These are phyloP conservation scores for Neurospora sp. DNA, from an alignment of 495 filamentous ascomycete genomes.

Conservation along the genomic window DNA sequence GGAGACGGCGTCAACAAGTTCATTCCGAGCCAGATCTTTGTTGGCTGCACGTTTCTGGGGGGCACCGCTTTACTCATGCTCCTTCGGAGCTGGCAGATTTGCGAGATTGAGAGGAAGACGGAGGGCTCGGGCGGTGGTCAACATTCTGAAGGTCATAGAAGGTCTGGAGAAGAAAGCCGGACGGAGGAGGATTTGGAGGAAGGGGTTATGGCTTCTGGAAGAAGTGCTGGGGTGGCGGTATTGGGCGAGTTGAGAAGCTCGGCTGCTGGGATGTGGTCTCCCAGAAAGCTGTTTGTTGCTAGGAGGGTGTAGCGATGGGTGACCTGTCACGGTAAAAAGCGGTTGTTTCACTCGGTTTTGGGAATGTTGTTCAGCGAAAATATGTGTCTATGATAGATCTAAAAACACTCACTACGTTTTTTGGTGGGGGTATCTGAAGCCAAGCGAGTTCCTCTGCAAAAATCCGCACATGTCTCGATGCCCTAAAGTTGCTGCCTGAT, in stretches of 20 bases:
- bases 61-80: constrained; percentile 3
- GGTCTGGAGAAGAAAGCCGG: neutral
- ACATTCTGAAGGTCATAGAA: neutral
- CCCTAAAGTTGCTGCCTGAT: too few relatives aligned
- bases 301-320: neutral
- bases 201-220: neutral
- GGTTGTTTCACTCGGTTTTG: neutral
- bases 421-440: neutral
- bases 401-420: neutral
- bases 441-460: neutral
- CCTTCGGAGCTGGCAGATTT: constrained; percentile 9
- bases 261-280: neutral
- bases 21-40: constrained; percentile 7
- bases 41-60: constrained; percentile 8
- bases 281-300: neutral
- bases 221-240: neutral
- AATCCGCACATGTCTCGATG: neutral
- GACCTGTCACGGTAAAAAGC: neutral
- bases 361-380: neutral
- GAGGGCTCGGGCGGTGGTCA: neutral
- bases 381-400: neutral
- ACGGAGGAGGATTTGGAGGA: neutral
- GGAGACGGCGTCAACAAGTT: constrained; percentile 5
- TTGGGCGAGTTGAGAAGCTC: neutral
- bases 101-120: constrained; percentile 2